These are phyloP conservation scores for Geotrichum australiense DNA, from an alignment of 1,139 yeast species.

Conservation along the genomic window DNA sequence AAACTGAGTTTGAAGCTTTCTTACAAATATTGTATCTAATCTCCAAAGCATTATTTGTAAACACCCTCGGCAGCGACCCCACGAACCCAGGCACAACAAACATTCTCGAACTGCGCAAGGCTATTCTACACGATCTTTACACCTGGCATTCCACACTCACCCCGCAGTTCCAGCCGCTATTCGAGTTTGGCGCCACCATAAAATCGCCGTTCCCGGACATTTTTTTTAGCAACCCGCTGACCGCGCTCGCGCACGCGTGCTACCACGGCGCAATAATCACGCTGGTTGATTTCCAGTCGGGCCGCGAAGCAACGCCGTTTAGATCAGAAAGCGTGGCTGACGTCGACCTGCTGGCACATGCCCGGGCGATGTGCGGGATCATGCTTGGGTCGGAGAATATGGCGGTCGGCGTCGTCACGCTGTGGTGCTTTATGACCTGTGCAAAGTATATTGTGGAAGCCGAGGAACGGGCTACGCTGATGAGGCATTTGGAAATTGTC, in stretches of 20 bases:
- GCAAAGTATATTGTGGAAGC: slow-evolving; percentile 7
- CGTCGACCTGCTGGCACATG: slow-evolving; percentile 12
- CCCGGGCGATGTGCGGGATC: slow-evolving; percentile 15
- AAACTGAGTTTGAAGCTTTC: slow-evolving; percentile 7
- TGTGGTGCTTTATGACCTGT: slow-evolving; percentile 14
- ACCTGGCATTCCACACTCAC: slow-evolving; percentile 11
- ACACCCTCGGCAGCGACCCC: slow-evolving; percentile 13
- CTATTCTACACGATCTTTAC: slow-evolving; percentile 7
- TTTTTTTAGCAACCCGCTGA: slow-evolving; percentile 9
- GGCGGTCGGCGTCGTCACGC: slow-evolving; percentile 7
- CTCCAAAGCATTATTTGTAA: slow-evolving; percentile 10
- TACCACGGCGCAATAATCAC: slow-evolving; percentile 13
- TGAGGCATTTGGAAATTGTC: slow-evolving; percentile 11
- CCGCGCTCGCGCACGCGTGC: slow-evolving; percentile 11
- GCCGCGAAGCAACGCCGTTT: slow-evolving; percentile 7
- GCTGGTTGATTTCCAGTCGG: slow-evolving; percentile 6
- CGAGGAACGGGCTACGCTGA: slow-evolving; percentile 8
- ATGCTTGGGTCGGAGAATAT: slow-evolving; percentile 3
- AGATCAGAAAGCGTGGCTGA: slow-evolving; percentile 3
- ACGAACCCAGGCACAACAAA: neutral
- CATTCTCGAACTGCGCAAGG: slow-evolving; percentile 2
- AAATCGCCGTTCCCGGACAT: slow-evolving; percentile 13
- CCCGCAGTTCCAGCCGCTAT: slow-evolving; percentile 8
- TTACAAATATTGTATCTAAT: slow-evolving; percentile 7
- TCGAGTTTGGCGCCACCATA: neutral